Base-by-base conservation (phyloP, 2,329 filamentous ascomycete genomes). In the Thielaviopsis ethacetica region DNA sequence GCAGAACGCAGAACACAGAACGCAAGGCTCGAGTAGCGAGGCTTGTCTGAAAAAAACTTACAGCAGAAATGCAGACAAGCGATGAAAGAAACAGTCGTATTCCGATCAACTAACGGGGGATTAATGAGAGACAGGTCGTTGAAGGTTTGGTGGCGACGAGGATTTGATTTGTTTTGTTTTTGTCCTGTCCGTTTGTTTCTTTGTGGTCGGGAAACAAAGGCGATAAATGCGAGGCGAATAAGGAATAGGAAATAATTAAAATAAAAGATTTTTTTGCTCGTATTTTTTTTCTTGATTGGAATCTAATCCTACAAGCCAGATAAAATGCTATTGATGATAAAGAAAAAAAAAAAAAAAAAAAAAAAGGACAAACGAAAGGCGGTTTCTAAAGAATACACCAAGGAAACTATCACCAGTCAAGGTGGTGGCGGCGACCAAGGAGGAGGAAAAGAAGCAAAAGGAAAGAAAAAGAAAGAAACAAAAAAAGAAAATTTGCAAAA, bases 61-160 rank as follows among this genome's bases (percentile, higher is more conserved):
- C 67, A 64, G 65, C 65, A 65, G 58, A 64, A 64, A 59, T 67
- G 65, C 66, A 64, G 65, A 66, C 15, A 53, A 24, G 51, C 51
- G 22, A 24, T 26, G 38, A 7, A 38, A 54, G 38, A 17, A 41
- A 55, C 30, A 26, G 21, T 44, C 22, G 26, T 47, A 56, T 44
- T 41, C 38, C 54, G 47, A 41, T 56, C 54, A 41, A 50, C 5
- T 19, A 22, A 56, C 44, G 50, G 15, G 41, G 12, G 50, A 41
- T 56, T 15, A 47, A 26, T 10, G 54, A 19, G 13, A 30, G n/a
- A 26, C n/a, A 55, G 30, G 26, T 9, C n/a, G 30, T 22, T 30
- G 27, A 13, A 44, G 19, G 27, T 41, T 55, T 38, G 44, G 22
- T 13, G 22, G 10, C 26, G 52, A 38, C 27, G n/a, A 41, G 1